Percentiles rank a stretch among this genome's conserved stretches.
These are phyloP conservation scores for Geotrichum europaeum DNA, from an alignment of 1,139 yeast species.

Conservation along the genomic window DNA sequence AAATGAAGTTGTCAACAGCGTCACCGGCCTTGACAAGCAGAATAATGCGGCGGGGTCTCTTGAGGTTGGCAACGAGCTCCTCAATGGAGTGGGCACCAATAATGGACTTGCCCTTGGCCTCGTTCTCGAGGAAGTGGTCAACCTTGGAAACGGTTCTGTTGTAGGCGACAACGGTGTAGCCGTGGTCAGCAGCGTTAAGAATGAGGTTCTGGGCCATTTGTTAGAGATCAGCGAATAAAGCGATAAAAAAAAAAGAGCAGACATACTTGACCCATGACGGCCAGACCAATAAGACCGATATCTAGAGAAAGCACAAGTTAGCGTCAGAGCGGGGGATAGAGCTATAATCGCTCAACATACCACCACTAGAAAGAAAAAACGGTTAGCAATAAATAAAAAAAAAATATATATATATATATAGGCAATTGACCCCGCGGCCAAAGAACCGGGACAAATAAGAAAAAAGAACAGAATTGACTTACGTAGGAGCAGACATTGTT, in stretches of 20 bases:
- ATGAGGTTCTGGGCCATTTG: conserved; percentile 55
- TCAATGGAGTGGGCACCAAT: conserved; percentile 91
- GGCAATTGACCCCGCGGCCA: background rate
- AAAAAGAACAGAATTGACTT: background rate
- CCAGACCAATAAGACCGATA: conserved; percentile 98
- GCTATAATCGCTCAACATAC: conserved; percentile 12
- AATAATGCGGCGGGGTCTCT: conserved; percentile 95
- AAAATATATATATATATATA: no score
- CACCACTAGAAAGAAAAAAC: conserved; percentile 19
- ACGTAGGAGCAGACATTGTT: conserved; percentile 17
- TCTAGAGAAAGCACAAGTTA: conserved; percentile 39
- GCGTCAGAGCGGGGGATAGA: background rate
- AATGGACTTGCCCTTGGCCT: conserved; percentile 83
- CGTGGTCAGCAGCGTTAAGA: conserved; percentile 97
- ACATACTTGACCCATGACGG: conserved; percentile 89
- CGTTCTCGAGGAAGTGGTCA: conserved; percentile 85
- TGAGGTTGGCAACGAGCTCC: conserved; percentile 82
- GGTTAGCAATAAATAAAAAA: background rate
- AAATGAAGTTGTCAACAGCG: conserved; percentile 90
- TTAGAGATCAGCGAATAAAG: conserved; percentile 6
- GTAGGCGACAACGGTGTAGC: conserved; percentile 84
- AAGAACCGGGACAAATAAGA: background rate
- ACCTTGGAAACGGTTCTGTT: conserved; percentile 97
- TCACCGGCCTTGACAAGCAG: conserved; percentile 93
- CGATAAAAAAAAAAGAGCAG: conserved; percentile 17